Conservation (phyloP, 495 filamentous ascomycete species). For the Trypethelium eluteriae region DNA sequence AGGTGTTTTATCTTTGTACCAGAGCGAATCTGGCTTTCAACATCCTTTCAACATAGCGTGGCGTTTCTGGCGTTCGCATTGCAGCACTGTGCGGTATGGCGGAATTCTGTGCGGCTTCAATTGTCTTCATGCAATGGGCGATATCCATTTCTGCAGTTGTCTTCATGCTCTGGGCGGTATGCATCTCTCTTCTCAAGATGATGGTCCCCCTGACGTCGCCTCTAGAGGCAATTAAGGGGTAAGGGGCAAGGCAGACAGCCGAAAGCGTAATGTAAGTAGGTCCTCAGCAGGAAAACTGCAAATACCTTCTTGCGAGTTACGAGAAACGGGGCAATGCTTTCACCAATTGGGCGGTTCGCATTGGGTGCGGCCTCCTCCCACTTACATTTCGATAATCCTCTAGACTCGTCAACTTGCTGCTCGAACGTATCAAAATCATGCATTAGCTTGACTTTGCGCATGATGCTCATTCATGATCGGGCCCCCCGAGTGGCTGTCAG, state of each 20-base stretch:
- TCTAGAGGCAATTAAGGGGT: neutral
- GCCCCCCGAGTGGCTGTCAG: too few relatives aligned
- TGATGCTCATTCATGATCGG: neutral
- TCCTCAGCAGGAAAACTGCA: neutral
- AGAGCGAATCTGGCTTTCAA: neutral
- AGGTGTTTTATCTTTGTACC: neutral
- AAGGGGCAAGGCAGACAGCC: too few relatives aligned
- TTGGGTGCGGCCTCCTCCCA: neutral
- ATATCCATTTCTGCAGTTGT: too few relatives aligned
- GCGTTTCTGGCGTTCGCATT: neutral
- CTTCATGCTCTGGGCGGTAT: too few relatives aligned
- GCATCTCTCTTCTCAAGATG: neutral
- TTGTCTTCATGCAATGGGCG: neutral
- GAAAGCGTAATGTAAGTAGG: neutral
- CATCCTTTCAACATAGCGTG: neutral
- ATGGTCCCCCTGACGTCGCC: neutral
- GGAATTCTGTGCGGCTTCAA: neutral
- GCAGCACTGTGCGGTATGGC: neutral
- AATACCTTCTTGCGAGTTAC: neutral
- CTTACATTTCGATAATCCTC: neutral
- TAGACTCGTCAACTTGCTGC: neutral
- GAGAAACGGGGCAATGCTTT: neutral
- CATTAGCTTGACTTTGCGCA: neutral
- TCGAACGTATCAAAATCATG: neutral
- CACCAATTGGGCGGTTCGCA: constrained; percentile 6